Evolutionary conservation across 2,329 filamentous ascomycete species (phyloP).

Genomic region (Phyllosticta paracitricarpa): DNA sequence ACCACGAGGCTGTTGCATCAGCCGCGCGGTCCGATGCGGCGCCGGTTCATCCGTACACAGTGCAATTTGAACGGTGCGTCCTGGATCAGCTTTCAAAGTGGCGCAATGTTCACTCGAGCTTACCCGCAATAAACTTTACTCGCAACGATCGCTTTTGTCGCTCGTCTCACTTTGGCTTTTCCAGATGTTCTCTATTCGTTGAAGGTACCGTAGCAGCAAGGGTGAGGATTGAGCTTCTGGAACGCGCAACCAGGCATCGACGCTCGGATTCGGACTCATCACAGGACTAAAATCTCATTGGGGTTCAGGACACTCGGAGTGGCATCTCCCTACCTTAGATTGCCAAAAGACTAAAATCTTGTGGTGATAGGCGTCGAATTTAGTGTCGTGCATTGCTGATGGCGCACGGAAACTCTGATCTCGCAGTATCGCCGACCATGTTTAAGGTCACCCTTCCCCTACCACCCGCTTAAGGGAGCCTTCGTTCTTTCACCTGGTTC

Average conservation of each 20-base stretch:
- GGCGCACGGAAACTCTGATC: not conserved
- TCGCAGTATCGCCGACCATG: not conserved
- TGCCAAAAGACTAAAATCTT: not conserved
- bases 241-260: not conserved
- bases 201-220: not conserved
- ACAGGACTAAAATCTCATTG: not conserved
- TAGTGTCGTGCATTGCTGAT: not conserved
- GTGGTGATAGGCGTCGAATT: not conserved
- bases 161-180: not conserved
- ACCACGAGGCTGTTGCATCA: not conserved
- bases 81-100: not conserved
- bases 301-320: not conserved
- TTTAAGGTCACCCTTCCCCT: not conserved
- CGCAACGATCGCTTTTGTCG: not conserved
- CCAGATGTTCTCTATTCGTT: not conserved
- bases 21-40: not conserved
- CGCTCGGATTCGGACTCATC: not conserved
- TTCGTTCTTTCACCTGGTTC: not conserved
- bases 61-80: not conserved
- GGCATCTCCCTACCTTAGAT: not conserved
- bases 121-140: not conserved
- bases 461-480: not conserved
- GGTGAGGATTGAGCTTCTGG: not conserved
- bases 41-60: not conserved
- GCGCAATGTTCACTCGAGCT: not conserved